Percentiles rank a stretch among this genome's conserved stretches.
Evolutionary conservation across 768 basidiomycete genomes (phyloP).

Genomic region (Holtermannia corniformis): DNA sequence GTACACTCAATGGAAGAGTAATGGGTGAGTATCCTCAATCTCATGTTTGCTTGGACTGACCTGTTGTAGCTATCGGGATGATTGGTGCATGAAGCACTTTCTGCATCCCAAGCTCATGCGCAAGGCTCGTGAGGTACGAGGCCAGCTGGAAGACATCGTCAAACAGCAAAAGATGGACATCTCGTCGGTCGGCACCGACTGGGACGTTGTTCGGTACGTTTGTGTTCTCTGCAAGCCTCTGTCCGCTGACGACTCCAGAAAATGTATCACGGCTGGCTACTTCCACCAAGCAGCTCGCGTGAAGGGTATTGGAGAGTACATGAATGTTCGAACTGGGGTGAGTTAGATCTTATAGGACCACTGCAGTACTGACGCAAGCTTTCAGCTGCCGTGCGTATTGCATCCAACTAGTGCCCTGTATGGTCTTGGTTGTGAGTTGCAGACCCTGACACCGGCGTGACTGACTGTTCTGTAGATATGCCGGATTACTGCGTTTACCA

Average conservation of each 20-base stretch:
- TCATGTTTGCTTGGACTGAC: constrained; percentile 6
- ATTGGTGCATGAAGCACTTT: constrained; percentile 92
- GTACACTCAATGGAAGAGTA: constrained; percentile 95
- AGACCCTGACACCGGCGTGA: neutral
- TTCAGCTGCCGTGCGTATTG: constrained; percentile 70
- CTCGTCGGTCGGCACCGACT: constrained; percentile 86
- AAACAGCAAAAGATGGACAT: constrained; percentile 96
- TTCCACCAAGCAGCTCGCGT: constrained; percentile 98
- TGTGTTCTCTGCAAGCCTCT: neutral
- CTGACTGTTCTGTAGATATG: constrained; percentile 56
- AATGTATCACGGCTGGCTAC: constrained; percentile 94
- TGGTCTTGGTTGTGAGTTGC: constrained; percentile 79
- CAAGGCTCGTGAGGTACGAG: constrained; percentile 89
- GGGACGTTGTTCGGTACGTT: constrained; percentile 68
- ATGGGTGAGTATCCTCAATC: constrained; percentile 55
- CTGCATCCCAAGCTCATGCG: constrained; percentile 89
- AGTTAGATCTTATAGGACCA: constrained; percentile 6
- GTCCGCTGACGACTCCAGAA: constrained; percentile 47
- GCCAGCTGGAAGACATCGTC: constrained; percentile 97
- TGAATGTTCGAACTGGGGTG: constrained; percentile 79
- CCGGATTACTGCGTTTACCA: constrained; percentile 97
- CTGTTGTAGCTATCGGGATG: constrained; percentile 67
- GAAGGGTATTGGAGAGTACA: constrained; percentile 98
- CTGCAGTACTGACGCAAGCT: neutral
- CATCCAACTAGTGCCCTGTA: constrained; percentile 96